Base-by-base conservation (phyloP, 768 basidiomycete species). In the Ramaria sp. region DNA sequence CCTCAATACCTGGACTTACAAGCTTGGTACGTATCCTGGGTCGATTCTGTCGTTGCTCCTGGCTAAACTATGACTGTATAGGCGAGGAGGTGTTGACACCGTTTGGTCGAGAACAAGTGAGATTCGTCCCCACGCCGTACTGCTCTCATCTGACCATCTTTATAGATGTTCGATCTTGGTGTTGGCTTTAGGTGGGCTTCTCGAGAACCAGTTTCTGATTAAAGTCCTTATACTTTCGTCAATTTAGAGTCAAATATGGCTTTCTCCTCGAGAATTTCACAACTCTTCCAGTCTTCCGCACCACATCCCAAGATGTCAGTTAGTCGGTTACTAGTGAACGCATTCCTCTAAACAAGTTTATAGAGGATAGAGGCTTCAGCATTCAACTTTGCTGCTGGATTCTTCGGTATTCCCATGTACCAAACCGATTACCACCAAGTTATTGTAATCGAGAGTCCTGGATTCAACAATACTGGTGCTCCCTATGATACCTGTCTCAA, bases 101-200 rank as follows among this genome's bases (percentile, higher is more conserved):
- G 0, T 94, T 94, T 58, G 91, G 92, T 45, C 73, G 92, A 47
- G 81, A 88, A 61, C 91, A 96, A 60, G 69, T 93, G 25, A 64
- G 56, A 59, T 59, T 52, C 38, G n/a, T 34, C 32, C 13, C 7
- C 13, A 34, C 32, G 8, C 3, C 13, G 13, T 34, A 9, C 32
- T 34, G 32, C 1, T 34, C 8, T 34, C 9, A 34, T 9, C 7
- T 32, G 13, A 34, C 8, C 1, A 8, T 13, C 13, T 2, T 34
- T 13, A 1, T 34, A 34, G 32, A 8, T 34, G 9, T 34, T 34
- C 7, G 32, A 34, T 8, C 32, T 34, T 9, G 32, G 32, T 13
- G 32, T 34, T 34, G 32, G 32, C 32, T 34, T 34, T 9, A 34
- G 32, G 32, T 34, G 13, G 8, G 32, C 32, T 8, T 3, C 8